Conservation (phyloP, 208 protist species). For the Plasmodiophora brassicae region DNA sequence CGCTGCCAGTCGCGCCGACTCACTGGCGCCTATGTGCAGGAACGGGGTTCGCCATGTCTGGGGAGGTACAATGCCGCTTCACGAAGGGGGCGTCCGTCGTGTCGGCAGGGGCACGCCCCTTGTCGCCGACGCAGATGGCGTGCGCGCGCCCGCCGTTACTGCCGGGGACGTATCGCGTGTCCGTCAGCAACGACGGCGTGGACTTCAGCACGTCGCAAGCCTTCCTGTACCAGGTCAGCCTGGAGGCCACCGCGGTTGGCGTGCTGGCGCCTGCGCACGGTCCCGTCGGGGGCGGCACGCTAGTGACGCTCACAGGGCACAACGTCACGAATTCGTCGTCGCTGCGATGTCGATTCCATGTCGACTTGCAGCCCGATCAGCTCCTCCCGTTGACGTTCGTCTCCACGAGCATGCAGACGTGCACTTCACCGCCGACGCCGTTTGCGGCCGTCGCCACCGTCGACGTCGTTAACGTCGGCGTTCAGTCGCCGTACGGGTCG, state of each 20-base stretch:
- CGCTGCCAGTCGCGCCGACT: background rate
- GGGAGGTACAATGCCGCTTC: background rate
- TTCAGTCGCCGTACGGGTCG: background rate
- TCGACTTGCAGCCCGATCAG: background rate
- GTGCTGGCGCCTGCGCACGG: background rate
- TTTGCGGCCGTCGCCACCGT: background rate
- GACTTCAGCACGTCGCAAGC: background rate
- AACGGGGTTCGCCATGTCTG: background rate
- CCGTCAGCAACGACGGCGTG: conserved; percentile 7
- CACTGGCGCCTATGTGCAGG: background rate
- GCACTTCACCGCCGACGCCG: background rate
- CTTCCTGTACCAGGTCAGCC: background rate
- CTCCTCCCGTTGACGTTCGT: background rate
- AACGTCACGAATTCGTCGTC: background rate
- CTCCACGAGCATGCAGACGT: background rate
- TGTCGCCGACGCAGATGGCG: background rate
- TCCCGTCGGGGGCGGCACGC: background rate
- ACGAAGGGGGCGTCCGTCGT: background rate
- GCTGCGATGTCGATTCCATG: background rate
- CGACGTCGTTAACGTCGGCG: background rate
- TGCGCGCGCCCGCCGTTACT: background rate
- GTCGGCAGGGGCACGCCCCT: background rate
- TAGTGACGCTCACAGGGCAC: background rate
- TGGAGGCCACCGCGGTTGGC: background rate
- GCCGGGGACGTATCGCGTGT: background rate